These are phyloP conservation scores for Termitomyces sp. DNA, from an alignment of 768 basidiomycete genomes.

Conservation along the genomic window DNA sequence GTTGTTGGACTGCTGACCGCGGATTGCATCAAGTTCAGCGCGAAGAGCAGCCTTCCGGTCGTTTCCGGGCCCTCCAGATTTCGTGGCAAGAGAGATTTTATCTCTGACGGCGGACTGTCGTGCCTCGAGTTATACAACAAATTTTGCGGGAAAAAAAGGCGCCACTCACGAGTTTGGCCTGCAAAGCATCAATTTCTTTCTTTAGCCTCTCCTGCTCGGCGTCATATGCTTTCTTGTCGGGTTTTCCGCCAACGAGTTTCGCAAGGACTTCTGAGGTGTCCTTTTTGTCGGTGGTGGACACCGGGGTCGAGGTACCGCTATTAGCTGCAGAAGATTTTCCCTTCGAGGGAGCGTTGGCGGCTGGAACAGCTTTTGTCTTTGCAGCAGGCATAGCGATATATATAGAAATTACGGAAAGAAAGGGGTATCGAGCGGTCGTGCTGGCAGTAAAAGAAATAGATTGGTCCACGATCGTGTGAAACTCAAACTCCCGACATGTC, in stretches of 20 bases:
- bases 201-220: constrained; percentile 81
- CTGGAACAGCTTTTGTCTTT: constrained; percentile 47
- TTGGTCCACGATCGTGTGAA: constrained; percentile 18
- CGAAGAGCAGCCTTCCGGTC: constrained; percentile 71
- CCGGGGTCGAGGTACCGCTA: constrained; percentile 45
- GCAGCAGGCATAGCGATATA: constrained; percentile 36
- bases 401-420: constrained; percentile 13
- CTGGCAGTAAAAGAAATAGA: constrained; percentile 13
- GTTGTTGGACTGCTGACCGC: constrained; percentile 70
- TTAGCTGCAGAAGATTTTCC: constrained; percentile 32
- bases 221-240: constrained; percentile 84
- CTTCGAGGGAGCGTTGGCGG: constrained; percentile 33
- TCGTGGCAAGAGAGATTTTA: constrained; percentile 63
- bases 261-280: constrained; percentile 36
- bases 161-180: constrained; percentile 72
- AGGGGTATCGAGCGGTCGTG: constrained; percentile 14
- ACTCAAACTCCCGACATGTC: constrained; percentile 11
- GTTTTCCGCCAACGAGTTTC: constrained; percentile 46
- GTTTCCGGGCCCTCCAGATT: constrained; percentile 50
- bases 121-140: constrained; percentile 6
- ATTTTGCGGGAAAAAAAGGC: background rate
- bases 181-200: constrained; percentile 77
- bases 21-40: constrained; percentile 75
- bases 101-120: constrained; percentile 63
- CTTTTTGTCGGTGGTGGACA: constrained; percentile 34